Evolutionary conservation across 2,329 filamentous ascomycete species (phyloP).

Genomic region (Neurospora sp.): DNA sequence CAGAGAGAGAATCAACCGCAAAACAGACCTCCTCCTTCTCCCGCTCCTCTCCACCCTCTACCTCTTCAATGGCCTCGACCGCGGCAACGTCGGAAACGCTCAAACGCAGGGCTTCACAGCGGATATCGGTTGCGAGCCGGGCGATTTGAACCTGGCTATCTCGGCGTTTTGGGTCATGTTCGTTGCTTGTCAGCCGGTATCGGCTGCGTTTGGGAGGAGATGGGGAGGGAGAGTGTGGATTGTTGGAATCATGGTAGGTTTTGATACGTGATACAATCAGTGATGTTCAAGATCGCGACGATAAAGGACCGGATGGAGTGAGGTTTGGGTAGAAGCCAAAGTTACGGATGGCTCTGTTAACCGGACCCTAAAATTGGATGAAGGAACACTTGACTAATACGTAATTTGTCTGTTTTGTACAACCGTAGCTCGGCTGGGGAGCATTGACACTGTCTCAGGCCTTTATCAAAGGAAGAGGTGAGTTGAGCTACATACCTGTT

Average conservation of each 20-base stretch:
- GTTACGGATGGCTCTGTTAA: not conserved
- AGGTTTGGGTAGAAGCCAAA: not conserved
- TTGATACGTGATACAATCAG: constrained; percentile 8
- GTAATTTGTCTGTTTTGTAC: not conserved
- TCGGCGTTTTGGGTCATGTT: constrained; percentile 49
- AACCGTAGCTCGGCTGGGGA: constrained; percentile 20
- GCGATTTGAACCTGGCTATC: constrained; percentile 45
- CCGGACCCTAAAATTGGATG: not conserved
- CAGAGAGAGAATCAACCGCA: constrained; percentile 21
- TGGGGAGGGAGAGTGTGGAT: constrained; percentile 42
- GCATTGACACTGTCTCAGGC: constrained; percentile 20
- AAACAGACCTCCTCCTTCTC: constrained; percentile 26
- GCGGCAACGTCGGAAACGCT: constrained; percentile 31
- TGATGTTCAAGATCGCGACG: constrained; percentile 35
- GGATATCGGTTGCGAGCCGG: constrained; percentile 40
- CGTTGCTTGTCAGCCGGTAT: constrained; percentile 45
- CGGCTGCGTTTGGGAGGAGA: constrained; percentile 31
- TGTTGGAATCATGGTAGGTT: constrained; percentile 41
- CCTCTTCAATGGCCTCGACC: constrained; percentile 31
- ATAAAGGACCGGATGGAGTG: constrained; percentile 22
- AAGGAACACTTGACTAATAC: not conserved
- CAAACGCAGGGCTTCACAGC: constrained; percentile 37
- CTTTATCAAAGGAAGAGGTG: constrained; percentile 20
- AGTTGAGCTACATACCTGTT: constrained; percentile 1
- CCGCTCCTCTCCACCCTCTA: constrained; percentile 30